Evolutionary conservation across 148 eudicot species (phyloP), one percentile per base, ranked within the genome.

Genomic region (Bassia scoparia): DNA sequence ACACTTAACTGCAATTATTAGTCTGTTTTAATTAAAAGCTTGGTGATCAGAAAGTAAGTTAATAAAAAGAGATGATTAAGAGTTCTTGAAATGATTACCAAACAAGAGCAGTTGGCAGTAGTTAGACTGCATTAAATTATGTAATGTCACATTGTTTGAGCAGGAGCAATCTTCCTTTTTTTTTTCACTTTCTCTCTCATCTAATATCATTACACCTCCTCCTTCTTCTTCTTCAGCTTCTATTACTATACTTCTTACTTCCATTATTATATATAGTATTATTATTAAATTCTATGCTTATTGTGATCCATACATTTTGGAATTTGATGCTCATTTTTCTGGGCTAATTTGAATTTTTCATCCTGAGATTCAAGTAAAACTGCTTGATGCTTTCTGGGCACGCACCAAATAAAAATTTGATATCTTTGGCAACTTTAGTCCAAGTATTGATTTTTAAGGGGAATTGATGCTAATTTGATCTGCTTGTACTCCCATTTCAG

Each of bases 41-140:
- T 41, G 44, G 44, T 41, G 44, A 6, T 41, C 44, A 41, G 44
- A 12, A 41, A 12, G 44, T 41, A 41, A 41, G 44, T 41, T 41
- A 7, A 15, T 29, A 60, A 69, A 62, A 74, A 75, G 75, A 65
- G 38, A 59, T 26, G 46, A 73, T 83, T 79, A n/a, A 74, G 76
- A 77, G 76, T 74, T 63, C 46, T 58, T 70, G 82, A 80, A 83
- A 80, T 84, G 81, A 81, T 69, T 80, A 79, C 84, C 84, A 83
- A 85, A 81, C 82, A 52, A 69, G 76, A 74, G 86, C 77, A 77
- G 86, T 83, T 83, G 86, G 85, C 85, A 88, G 89, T 89, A 55
- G 88, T 85, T 88, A 80, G 78, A 71, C 71, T 83, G 75, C 80
- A 72, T 67, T 77, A 82, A 81, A 73, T 85, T 80, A 79, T 75